phyloP scores from a whole-genome alignment of 2,329 filamentous ascomycete species.

The Aspergillus puulaauensis region DNA sequence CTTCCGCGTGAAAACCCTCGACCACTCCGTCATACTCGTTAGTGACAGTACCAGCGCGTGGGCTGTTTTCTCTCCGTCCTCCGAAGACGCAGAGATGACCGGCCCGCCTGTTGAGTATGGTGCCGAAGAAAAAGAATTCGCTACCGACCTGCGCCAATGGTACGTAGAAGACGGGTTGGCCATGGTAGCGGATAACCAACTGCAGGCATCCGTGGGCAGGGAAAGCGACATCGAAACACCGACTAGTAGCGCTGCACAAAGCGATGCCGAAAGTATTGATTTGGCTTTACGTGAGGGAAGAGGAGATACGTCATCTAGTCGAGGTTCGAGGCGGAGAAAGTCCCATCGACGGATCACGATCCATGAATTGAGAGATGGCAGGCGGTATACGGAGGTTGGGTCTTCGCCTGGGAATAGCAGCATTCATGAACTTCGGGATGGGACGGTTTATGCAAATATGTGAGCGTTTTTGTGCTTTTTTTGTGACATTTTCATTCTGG shows the following conservation, averaged over 20 bases:
- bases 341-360: constrained; percentile 39
- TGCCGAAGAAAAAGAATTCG: constrained; percentile 37
- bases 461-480: constrained; percentile 17
- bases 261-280: constrained; percentile 34
- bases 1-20: constrained; percentile 44
- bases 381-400: constrained; percentile 41
- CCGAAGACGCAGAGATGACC: constrained; percentile 30
- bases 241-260: constrained; percentile 27
- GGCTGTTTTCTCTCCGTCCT: constrained; percentile 42
- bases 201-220: constrained; percentile 34
- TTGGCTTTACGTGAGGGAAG: constrained; percentile 19
- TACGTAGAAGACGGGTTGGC: constrained; percentile 36
- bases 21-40: constrained; percentile 41
- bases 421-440: constrained; percentile 45
- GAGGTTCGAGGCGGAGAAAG: constrained; percentile 30
- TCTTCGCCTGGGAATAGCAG: constrained; percentile 37
- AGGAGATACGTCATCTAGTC: constrained; percentile 23
- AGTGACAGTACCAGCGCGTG: constrained; percentile 46
- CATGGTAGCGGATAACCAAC: constrained; percentile 36
- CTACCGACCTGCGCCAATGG: constrained; percentile 40
- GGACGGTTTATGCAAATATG: constrained; percentile 43
- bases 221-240: constrained; percentile 28
- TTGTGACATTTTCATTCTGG: background rate
- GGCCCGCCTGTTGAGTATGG: constrained; percentile 43
- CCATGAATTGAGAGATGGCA: constrained; percentile 44